Conservation (phyloP, 441 rosid genomes). For the Populus trichocarpa region DNA sequence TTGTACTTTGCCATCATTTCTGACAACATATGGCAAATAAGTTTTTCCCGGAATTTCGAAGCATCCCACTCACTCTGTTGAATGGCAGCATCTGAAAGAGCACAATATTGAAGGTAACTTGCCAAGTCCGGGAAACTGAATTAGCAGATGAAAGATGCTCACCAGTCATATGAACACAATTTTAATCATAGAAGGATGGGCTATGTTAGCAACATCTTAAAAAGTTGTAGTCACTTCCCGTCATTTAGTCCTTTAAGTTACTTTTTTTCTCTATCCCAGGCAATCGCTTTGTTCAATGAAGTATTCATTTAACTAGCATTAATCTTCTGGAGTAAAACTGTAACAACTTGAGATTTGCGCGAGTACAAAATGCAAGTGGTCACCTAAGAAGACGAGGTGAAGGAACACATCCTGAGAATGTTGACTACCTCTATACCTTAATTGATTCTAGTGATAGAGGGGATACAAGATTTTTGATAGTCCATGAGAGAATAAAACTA, state of each 20-base stretch:
- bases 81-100: constrained; percentile 71
- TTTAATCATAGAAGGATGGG: not conserved
- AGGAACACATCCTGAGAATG: not conserved
- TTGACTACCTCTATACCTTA: no score
- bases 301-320: no score
- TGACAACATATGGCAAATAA: constrained; percentile 62
- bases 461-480: no score
- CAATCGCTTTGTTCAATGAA: not conserved
- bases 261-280: not conserved
- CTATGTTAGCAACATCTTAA: not conserved
- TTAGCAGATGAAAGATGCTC: not conserved
- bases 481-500: no score
- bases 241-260: not conserved
- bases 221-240: not conserved
- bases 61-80: constrained; percentile 67
- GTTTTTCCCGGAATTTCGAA: constrained; percentile 58
- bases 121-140: not conserved
- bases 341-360: not conserved
- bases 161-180: not conserved
- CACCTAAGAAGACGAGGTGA: not conserved
- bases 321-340: not conserved
- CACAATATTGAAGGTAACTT: constrained; percentile 16
- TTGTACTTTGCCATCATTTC: constrained; percentile 48
- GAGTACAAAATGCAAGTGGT: not conserved
- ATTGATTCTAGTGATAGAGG: no score